phyloP scores from a whole-genome alignment of 805 yeast genomes.

The Candida gorgasii region DNA sequence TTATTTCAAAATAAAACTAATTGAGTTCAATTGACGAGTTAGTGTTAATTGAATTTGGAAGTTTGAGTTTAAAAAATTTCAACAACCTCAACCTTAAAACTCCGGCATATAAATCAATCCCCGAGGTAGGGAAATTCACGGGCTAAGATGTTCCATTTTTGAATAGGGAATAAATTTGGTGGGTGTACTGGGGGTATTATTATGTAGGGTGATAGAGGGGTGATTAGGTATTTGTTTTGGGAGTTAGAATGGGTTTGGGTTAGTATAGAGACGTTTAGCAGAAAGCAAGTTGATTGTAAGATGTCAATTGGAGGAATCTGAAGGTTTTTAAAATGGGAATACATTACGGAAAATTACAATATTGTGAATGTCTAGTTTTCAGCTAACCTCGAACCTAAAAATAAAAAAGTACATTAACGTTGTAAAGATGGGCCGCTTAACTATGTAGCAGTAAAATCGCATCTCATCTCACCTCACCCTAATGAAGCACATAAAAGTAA shows the following conservation, averaged over 20 bases:
- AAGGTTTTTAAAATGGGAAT: too few relatives aligned
- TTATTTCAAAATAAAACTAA: not conserved
- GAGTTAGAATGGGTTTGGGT: too few relatives aligned
- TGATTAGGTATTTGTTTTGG: not conserved
- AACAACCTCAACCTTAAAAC: slow-evolving; percentile 1
- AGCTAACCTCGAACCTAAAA: too few relatives aligned
- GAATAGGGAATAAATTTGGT: not conserved
- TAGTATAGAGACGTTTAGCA: too few relatives aligned
- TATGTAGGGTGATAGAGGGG: not conserved
- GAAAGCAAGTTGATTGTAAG: too few relatives aligned
- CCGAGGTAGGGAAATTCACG: slow-evolving; percentile 10
- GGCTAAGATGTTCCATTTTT: slow-evolving; percentile 4
- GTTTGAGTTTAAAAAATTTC: slow-evolving; percentile 8
- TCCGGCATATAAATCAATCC: slow-evolving; percentile 5
- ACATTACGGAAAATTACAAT: too few relatives aligned
- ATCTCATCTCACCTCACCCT: slow-evolving; percentile 1
- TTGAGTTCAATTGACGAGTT: slow-evolving; percentile 2
- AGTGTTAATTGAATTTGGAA: slow-evolving; percentile 4
- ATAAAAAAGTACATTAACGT: too few relatives aligned
- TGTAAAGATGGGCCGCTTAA: too few relatives aligned
- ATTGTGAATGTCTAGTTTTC: too few relatives aligned
- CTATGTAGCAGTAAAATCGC: too few relatives aligned
- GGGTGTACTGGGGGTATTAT: not conserved
- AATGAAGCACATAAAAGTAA: slow-evolving; percentile 9
- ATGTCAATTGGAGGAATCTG: not conserved